phyloP scores from a whole-genome alignment of 257 asterid species.

The Euphrasia confusa region DNA sequence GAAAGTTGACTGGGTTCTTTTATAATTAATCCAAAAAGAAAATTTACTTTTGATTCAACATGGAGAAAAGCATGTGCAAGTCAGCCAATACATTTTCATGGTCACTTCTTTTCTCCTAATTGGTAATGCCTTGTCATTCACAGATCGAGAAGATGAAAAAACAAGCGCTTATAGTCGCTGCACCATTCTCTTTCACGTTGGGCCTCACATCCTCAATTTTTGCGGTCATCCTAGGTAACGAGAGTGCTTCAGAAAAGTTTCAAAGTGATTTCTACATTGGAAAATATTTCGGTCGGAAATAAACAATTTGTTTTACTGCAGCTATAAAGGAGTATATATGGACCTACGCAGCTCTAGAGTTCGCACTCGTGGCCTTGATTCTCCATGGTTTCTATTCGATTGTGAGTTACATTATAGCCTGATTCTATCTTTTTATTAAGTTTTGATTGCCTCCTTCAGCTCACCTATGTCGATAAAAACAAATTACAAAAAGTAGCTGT shows the following conservation, averaged over 20 bases:
- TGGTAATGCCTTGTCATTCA: constrained; percentile 16
- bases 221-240: constrained; percentile 61
- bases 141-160: constrained; percentile 65
- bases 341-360: constrained; percentile 84
- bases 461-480: background rate
- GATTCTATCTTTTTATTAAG: background rate
- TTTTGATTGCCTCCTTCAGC: background rate
- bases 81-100: background rate
- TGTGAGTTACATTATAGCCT: constrained; percentile 40
- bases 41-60: background rate
- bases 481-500: background rate
- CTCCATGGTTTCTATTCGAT: constrained; percentile 57
- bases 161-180: constrained; percentile 64
- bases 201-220: constrained; percentile 64
- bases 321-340: constrained; percentile 71
- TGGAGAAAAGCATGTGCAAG: background rate
- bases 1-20: no score
- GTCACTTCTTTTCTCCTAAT: constrained; percentile 8
- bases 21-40: background rate
- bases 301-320: constrained; percentile 37
- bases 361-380: constrained; percentile 56
- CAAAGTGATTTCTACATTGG: background rate
- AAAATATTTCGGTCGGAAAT: constrained; percentile 18
- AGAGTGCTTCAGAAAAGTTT: background rate
- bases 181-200: constrained; percentile 76